These are phyloP conservation scores for Apocynum venetum DNA, from an alignment of 257 asterid genomes.

Conservation along the genomic window DNA sequence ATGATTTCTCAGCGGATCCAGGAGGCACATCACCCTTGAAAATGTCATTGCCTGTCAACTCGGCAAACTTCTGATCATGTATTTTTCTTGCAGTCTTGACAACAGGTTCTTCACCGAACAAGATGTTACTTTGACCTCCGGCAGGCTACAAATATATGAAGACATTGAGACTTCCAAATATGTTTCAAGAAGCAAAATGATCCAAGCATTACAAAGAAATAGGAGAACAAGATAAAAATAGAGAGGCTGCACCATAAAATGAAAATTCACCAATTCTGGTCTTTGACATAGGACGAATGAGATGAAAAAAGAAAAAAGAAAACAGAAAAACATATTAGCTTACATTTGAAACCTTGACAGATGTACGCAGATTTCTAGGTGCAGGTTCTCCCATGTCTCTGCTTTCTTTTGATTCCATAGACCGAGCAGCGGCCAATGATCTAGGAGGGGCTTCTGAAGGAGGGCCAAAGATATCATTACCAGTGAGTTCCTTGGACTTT, in stretches of 20 bases:
- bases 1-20: conserved; percentile 74
- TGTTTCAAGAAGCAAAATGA: not conserved
- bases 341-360: conserved; percentile 89
- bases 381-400: conserved; percentile 73
- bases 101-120: conserved; percentile 72
- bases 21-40: conserved; percentile 80
- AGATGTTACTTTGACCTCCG: conserved; percentile 82
- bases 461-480: conserved; percentile 87
- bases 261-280: not conserved
- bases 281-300: not conserved
- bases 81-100: conserved; percentile 61
- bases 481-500: conserved; percentile 79
- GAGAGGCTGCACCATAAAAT: not conserved
- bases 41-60: conserved; percentile 79
- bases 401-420: conserved; percentile 51
- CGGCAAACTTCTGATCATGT: conserved; percentile 80
- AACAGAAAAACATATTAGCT: conserved; percentile 22
- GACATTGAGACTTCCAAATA: not conserved
- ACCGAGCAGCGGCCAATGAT: conserved; percentile 54
- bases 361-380: conserved; percentile 72
- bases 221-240: not conserved
- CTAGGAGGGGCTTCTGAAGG: conserved; percentile 65
- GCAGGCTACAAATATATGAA: conserved; percentile 56
- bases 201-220: not conserved
- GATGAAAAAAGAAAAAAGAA: not conserved